Conservation (phyloP, 2,329 filamentous ascomycete genomes). For the Penicillium hordei region DNA sequence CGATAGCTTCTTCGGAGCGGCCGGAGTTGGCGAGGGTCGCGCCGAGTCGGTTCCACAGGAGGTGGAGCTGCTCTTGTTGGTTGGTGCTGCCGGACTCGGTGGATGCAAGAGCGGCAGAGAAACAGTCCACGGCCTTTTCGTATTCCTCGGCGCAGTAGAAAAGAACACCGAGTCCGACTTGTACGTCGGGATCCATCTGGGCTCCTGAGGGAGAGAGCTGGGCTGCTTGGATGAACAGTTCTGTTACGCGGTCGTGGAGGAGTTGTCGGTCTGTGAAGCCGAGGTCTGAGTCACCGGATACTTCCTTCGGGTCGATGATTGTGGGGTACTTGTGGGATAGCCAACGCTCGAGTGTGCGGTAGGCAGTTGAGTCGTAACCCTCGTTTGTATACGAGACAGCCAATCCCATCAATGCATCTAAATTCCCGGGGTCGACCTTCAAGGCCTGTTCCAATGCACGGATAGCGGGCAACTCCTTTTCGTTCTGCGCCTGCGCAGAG, state of each 20-base stretch:
- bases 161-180: constrained; percentile 92
- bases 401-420: constrained; percentile 88
- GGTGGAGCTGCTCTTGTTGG: constrained; percentile 79
- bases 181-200: constrained; percentile 97
- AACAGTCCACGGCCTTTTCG: constrained; percentile 98
- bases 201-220: constrained; percentile 88
- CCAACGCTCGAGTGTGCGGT: constrained; percentile 95
- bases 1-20: constrained; percentile 91
- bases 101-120: constrained; percentile 83
- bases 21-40: constrained; percentile 95
- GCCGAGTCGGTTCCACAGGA: constrained; percentile 95
- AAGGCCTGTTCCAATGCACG: constrained; percentile 88
- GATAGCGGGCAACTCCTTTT: constrained; percentile 96
- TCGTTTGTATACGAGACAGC: constrained; percentile 98
- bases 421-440: constrained; percentile 81
- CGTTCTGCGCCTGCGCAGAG: constrained; percentile 92
- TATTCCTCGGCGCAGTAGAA: constrained; percentile 99
- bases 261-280: constrained; percentile 91
- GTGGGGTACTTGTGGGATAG: constrained; percentile 90
- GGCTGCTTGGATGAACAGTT: constrained; percentile 87
- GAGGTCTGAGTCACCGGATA: constrained; percentile 76
- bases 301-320: constrained; percentile 69
- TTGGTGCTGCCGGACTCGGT: constrained; percentile 83
- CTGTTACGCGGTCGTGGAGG: constrained; percentile 85
- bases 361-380: constrained; percentile 95